A percentile compares a stretch with the other conserved stretches of the same genome.
Conservation (phyloP, 768 basidiomycete genomes). For the Tylopilus sp. region DNA sequence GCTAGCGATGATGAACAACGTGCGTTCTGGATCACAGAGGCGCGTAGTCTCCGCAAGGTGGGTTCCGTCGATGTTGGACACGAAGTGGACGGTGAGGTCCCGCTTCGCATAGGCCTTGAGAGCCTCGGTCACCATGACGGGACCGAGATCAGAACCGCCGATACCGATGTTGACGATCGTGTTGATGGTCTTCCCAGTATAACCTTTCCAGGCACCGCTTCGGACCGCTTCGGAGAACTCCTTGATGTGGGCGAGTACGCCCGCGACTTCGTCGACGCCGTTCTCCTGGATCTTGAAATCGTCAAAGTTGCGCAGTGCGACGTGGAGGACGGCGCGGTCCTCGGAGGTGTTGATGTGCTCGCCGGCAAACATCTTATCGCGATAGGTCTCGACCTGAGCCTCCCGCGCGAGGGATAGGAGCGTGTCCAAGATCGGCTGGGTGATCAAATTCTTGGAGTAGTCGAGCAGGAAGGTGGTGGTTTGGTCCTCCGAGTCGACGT, state of each 20-base stretch:
- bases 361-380: constrained; percentile 93
- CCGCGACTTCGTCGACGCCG: constrained; percentile 78
- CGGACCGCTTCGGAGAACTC: constrained; percentile 83
- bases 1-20: constrained; percentile 96
- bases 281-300: constrained; percentile 78
- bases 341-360: constrained; percentile 99
- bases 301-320: constrained; percentile 81
- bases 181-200: constrained; percentile 92
- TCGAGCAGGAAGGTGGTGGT: constrained; percentile 85
- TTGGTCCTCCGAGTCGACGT: constrained; percentile 62
- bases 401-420: constrained; percentile 82
- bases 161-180: constrained; percentile 99
- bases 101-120: constrained; percentile 91
- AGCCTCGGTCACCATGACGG: constrained; percentile 99
- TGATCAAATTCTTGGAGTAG: constrained; percentile 96
- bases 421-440: constrained; percentile 72
- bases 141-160: constrained; percentile 96
- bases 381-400: constrained; percentile 76
- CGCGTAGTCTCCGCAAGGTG: constrained; percentile 88
- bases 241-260: constrained; percentile 88
- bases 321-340: constrained; percentile 93
- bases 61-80: constrained; percentile 98
- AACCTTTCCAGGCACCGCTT: constrained; percentile 91
- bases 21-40: constrained; percentile 83
- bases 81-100: constrained; percentile 83